Percentiles rank a stretch among this genome's conserved stretches.
phyloP scores from a whole-genome alignment of 2,329 filamentous ascomycete species.

The Botryotinia narcissicola region DNA sequence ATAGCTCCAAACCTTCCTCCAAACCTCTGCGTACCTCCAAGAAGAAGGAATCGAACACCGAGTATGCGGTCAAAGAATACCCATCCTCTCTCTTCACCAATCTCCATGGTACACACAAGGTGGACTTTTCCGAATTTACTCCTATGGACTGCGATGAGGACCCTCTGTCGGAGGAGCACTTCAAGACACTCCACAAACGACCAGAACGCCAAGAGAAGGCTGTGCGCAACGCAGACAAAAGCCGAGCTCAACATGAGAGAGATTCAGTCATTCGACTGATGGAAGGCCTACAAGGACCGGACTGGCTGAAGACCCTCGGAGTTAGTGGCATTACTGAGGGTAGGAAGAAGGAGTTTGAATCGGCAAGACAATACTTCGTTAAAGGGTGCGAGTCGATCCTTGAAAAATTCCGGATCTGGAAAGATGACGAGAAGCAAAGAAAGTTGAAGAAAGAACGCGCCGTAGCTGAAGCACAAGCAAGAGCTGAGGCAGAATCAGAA shows the following conservation, averaged over 20 bases:
- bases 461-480: slow-evolving; percentile 47
- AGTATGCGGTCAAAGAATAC: slow-evolving; percentile 51
- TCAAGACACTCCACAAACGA: slow-evolving; percentile 54
- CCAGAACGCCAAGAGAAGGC: slow-evolving; percentile 60
- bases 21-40: slow-evolving; percentile 29
- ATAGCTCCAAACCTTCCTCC: slow-evolving; percentile 44
- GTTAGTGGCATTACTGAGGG: slow-evolving; percentile 77
- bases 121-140: slow-evolving; percentile 54
- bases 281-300: slow-evolving; percentile 81
- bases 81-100: slow-evolving; percentile 56
- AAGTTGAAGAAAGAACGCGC: slow-evolving; percentile 73
- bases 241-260: slow-evolving; percentile 63
- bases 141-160: slow-evolving; percentile 45
- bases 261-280: slow-evolving; percentile 65
- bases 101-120: slow-evolving; percentile 54
- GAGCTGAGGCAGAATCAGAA: slow-evolving; percentile 40
- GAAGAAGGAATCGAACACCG: slow-evolving; percentile 24
- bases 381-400: slow-evolving; percentile 77
- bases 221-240: slow-evolving; percentile 62
- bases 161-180: slow-evolving; percentile 55
- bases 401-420: slow-evolving; percentile 86
- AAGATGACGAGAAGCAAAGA: slow-evolving; percentile 80
- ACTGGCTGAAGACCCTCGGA: slow-evolving; percentile 92
- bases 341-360: slow-evolving; percentile 82
- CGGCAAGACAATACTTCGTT: slow-evolving; percentile 81